phyloP scores from a whole-genome alignment of 208 protist genomes.

The Crithidia fasciculata region DNA sequence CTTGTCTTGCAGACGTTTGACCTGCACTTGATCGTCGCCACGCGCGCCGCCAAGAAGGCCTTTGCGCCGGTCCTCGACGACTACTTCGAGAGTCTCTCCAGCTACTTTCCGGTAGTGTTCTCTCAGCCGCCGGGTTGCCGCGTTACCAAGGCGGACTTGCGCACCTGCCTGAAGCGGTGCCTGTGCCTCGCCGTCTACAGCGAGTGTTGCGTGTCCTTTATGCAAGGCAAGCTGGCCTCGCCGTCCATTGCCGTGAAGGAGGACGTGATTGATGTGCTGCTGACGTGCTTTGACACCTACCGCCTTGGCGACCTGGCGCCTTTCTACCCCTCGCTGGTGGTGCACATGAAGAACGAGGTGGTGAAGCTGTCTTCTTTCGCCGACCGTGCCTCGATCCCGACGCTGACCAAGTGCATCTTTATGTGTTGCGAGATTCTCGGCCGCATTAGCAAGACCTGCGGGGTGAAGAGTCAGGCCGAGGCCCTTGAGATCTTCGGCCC shows the following conservation, averaged over 20 bases:
- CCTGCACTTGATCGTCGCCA: slow-evolving; percentile 40
- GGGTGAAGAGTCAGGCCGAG: slow-evolving; percentile 11
- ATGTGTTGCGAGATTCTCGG: slow-evolving; percentile 40
- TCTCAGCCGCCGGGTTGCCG: slow-evolving; percentile 59
- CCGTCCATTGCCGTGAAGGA: slow-evolving; percentile 73
- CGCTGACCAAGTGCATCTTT: slow-evolving; percentile 42
- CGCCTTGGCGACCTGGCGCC: slow-evolving; percentile 11
- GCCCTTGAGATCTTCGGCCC: slow-evolving; percentile 43
- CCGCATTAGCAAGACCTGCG: slow-evolving; percentile 32
- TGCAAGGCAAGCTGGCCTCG: slow-evolving; percentile 69
- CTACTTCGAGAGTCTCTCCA: slow-evolving; percentile 81
- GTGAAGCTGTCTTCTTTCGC: slow-evolving; percentile 54
- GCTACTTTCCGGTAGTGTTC: slow-evolving; percentile 89
- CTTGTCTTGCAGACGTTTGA: slow-evolving; percentile 63
- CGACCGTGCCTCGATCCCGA: slow-evolving; percentile 28
- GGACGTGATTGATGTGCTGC: slow-evolving; percentile 51
- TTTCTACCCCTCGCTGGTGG: slow-evolving; percentile 37
- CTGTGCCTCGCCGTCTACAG: slow-evolving; percentile 50
- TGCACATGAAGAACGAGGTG: slow-evolving; percentile 66
- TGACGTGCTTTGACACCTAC: slow-evolving; percentile 40
- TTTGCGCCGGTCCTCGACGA: slow-evolving; percentile 48
- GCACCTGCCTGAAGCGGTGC: slow-evolving; percentile 39
- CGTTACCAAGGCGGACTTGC: slow-evolving; percentile 72
- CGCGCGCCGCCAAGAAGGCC: slow-evolving; percentile 11
- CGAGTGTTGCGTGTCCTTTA: slow-evolving; percentile 72